Conservation (phyloP, 768 basidiomycete genomes). For the Tylopilus intermedius region DNA sequence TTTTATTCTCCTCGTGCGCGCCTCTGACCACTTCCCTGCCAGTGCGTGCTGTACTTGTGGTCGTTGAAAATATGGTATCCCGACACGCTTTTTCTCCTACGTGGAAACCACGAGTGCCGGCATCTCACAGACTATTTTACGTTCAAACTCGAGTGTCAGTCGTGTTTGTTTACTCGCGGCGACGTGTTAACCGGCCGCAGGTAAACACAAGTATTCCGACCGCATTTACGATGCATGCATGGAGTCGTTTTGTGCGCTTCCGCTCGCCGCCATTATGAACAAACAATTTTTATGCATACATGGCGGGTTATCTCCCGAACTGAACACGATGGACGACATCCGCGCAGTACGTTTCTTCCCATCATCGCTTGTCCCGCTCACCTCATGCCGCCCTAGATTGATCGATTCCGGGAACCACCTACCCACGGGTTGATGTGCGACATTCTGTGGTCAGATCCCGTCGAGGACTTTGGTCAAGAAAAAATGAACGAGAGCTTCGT, state of each 20-base stretch:
- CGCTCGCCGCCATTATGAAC: slow-evolving; percentile 97
- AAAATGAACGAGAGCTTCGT: slow-evolving; percentile 87
- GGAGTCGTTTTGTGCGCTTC: slow-evolving; percentile 94
- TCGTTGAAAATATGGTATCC: slow-evolving; percentile 99
- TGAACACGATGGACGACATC: slow-evolving; percentile 93
- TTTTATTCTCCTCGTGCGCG: neutral
- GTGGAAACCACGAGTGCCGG: slow-evolving; percentile 98
- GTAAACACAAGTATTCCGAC: slow-evolving; percentile 99
- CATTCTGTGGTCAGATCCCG: slow-evolving; percentile 96
- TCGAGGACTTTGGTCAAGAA: slow-evolving; percentile 96
- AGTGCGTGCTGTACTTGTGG: slow-evolving; percentile 99
- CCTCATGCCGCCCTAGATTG: slow-evolving; percentile 52
- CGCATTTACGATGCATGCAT: slow-evolving; percentile 95
- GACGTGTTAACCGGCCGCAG: slow-evolving; percentile 36
- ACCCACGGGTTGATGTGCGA: slow-evolving; percentile 98
- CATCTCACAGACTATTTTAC: slow-evolving; percentile 99
- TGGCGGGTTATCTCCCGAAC: slow-evolving; percentile 91
- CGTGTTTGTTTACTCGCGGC: neutral
- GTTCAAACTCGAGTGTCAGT: slow-evolving; percentile 95
- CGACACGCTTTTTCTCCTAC: slow-evolving; percentile 89
- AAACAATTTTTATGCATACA: slow-evolving; percentile 99
- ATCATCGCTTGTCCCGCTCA: neutral
- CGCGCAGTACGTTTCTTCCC: slow-evolving; percentile 54
- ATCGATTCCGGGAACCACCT: slow-evolving; percentile 97
- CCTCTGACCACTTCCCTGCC: slow-evolving; percentile 1